Percentiles rank a stretch among this genome's conserved stretches.
Conservation (phyloP, 2,329 filamentous ascomycete genomes). For the Exophiala xenobiotica region DNA sequence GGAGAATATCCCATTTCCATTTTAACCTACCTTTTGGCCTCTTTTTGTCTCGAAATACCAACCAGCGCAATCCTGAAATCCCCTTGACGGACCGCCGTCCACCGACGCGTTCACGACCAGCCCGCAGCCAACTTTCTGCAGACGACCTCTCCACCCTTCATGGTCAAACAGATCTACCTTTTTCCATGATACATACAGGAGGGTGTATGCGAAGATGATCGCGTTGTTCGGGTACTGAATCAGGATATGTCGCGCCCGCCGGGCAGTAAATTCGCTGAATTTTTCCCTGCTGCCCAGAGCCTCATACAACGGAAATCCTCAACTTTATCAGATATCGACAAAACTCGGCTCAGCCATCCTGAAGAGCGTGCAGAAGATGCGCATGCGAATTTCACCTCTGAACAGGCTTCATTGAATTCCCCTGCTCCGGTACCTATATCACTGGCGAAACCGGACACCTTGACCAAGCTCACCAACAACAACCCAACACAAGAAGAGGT, state of each 20-base stretch:
- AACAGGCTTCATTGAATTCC: slow-evolving; percentile 20
- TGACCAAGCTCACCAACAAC: slow-evolving; percentile 32
- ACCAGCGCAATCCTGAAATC: slow-evolving; percentile 10
- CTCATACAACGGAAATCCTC: slow-evolving; percentile 51
- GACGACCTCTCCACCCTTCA: slow-evolving; percentile 6
- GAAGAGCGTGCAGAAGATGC: slow-evolving; percentile 26
- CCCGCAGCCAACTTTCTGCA: slow-evolving; percentile 9
- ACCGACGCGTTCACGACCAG: slow-evolving; percentile 20
- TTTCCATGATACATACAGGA: slow-evolving; percentile 9
- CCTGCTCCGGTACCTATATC: slow-evolving; percentile 5
- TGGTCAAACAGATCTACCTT: slow-evolving; percentile 3
- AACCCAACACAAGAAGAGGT: slow-evolving; percentile 33
- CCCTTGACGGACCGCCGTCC: slow-evolving; percentile 19
- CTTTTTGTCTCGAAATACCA: not conserved
- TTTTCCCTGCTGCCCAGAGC: slow-evolving; percentile 76
- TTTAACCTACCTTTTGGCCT: not conserved
- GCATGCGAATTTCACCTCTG: slow-evolving; percentile 16
- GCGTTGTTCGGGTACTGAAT: slow-evolving; percentile 23
- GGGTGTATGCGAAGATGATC: slow-evolving; percentile 27
- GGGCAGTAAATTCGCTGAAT: slow-evolving; percentile 75
- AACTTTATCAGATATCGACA: slow-evolving; percentile 54
- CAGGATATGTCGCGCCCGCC: slow-evolving; percentile 70
- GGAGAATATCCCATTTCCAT: not conserved
- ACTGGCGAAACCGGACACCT: slow-evolving; percentile 15
- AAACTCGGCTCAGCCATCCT: slow-evolving; percentile 9